Percentiles rank a stretch among this genome's conserved stretches.
phyloP scores from a whole-genome alignment of 768 basidiomycete species.

The Psilocybe subaeruginosa region DNA sequence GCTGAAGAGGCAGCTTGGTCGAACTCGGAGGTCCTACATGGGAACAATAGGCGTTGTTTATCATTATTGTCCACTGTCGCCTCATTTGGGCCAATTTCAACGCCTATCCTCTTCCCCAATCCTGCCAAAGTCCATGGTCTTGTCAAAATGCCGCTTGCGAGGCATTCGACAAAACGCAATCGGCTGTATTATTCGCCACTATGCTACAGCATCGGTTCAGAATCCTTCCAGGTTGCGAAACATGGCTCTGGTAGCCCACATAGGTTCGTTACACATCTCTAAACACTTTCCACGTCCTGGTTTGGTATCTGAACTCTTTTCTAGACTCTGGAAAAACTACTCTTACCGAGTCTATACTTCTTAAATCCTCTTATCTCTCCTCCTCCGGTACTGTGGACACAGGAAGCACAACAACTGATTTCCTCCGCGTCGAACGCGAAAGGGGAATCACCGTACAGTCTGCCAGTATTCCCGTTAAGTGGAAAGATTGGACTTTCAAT shows the following conservation, averaged over 20 bases:
- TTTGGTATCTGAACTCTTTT: background rate
- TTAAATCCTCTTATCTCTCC: conserved; percentile 72
- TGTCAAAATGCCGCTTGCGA: conserved; percentile 24
- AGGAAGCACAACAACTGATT: conserved; percentile 90
- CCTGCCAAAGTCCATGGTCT: conserved; percentile 23
- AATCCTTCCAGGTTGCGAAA: conserved; percentile 62
- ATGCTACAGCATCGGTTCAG: conserved; percentile 30
- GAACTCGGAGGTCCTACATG: background rate
- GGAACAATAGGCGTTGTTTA: conserved; percentile 29
- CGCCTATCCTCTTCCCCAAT: background rate
- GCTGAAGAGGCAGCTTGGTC: background rate
- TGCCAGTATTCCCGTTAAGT: conserved; percentile 86
- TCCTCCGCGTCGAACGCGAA: conserved; percentile 86
- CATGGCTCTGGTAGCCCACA: conserved; percentile 89
- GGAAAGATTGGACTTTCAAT: conserved; percentile 86
- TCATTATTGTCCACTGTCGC: conserved; percentile 21
- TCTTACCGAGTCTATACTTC: conserved; percentile 83
- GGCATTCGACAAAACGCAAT: conserved; percentile 9
- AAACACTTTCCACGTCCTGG: background rate
- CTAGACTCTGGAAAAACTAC: conserved; percentile 91
- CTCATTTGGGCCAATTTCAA: background rate
- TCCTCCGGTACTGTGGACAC: conserved; percentile 84
- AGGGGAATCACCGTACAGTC: conserved; percentile 93
- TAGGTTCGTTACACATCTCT: conserved; percentile 52
- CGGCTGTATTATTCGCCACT: conserved; percentile 21